phyloP scores from a whole-genome alignment of 75 land plant species.

The Pinus taeda region DNA sequence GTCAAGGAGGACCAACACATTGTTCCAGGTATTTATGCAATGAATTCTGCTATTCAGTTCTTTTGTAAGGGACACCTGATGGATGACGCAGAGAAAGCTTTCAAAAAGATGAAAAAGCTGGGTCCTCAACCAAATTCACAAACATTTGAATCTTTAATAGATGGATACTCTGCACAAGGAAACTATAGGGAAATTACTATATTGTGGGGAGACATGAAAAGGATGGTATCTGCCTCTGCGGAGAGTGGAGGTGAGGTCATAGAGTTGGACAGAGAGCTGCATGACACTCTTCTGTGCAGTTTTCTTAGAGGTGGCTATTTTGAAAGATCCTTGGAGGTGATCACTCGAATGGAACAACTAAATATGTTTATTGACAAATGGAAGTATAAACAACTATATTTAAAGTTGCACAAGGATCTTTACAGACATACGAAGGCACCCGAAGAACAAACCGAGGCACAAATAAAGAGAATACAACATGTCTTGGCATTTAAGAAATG shows the following conservation, averaged over 20 bases:
- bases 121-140: slow-evolving; percentile 35
- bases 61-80: slow-evolving; percentile 61
- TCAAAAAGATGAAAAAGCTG: slow-evolving; percentile 30
- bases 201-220: slow-evolving; percentile 66
- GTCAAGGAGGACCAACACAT: background rate
- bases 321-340: slow-evolving; percentile 62
- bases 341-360: slow-evolving; percentile 28
- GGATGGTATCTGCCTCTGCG: slow-evolving; percentile 24
- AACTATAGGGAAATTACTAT: slow-evolving; percentile 53
- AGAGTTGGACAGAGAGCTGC: slow-evolving; percentile 30
- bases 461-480: slow-evolving; percentile 28
- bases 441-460: slow-evolving; percentile 38
- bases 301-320: slow-evolving; percentile 66
- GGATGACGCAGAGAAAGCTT: slow-evolving; percentile 55
- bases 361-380: slow-evolving; percentile 44
- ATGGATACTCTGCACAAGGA: slow-evolving; percentile 47
- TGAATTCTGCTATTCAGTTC: slow-evolving; percentile 48
- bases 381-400: slow-evolving; percentile 48
- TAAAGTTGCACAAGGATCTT: slow-evolving; percentile 48
- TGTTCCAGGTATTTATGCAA: slow-evolving; percentile 18
- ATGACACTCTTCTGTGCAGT: slow-evolving; percentile 40
- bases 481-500: slow-evolving; percentile 27
- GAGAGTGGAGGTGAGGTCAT: slow-evolving; percentile 2
- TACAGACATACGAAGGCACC: slow-evolving; percentile 32
- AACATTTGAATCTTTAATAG: slow-evolving; percentile 37